Conservation (phyloP, 139 green algal genomes). For the Micractinium conductrix region DNA sequence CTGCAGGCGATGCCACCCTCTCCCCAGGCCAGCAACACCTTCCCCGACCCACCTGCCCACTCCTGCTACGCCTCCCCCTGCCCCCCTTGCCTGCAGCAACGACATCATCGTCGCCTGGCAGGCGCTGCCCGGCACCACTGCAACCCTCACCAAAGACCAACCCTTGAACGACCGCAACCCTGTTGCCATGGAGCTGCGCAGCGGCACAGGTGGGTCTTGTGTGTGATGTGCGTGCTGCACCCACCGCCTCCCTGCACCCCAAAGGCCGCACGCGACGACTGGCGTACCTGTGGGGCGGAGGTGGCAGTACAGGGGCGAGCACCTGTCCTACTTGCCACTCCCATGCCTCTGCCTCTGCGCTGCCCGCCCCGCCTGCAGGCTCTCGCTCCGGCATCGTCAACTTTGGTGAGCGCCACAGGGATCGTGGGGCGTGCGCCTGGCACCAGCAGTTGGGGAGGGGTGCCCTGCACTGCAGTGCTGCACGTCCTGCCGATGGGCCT, state of each 20-base stretch:
- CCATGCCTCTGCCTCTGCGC: background rate
- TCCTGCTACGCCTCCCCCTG: background rate
- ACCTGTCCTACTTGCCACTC: too few relatives aligned
- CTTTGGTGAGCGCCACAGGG: too few relatives aligned
- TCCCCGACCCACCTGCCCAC: background rate
- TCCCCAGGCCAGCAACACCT: too few relatives aligned
- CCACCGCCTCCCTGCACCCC: too few relatives aligned
- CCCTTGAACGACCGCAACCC: slow-evolving; percentile 34
- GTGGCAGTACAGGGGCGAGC: background rate
- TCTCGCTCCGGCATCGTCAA: slow-evolving; percentile 43
- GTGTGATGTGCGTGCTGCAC: too few relatives aligned
- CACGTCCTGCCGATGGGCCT: too few relatives aligned
- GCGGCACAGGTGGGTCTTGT: too few relatives aligned
- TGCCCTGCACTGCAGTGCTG: too few relatives aligned
- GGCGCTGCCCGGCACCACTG: slow-evolving; percentile 24
- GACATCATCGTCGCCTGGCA: slow-evolving; percentile 45
- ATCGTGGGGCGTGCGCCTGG: background rate
- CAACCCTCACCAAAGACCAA: slow-evolving; percentile 36
- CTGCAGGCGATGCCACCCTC: background rate
- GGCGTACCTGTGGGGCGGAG: too few relatives aligned
- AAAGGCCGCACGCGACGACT: too few relatives aligned
- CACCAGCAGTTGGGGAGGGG: background rate
- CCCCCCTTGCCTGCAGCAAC: background rate
- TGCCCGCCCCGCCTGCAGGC: background rate
- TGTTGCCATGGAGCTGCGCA: slow-evolving; percentile 35